Conservation (phyloP, 2,329 filamentous ascomycete genomes). For the Phaeophleospora eucalypticola region DNA sequence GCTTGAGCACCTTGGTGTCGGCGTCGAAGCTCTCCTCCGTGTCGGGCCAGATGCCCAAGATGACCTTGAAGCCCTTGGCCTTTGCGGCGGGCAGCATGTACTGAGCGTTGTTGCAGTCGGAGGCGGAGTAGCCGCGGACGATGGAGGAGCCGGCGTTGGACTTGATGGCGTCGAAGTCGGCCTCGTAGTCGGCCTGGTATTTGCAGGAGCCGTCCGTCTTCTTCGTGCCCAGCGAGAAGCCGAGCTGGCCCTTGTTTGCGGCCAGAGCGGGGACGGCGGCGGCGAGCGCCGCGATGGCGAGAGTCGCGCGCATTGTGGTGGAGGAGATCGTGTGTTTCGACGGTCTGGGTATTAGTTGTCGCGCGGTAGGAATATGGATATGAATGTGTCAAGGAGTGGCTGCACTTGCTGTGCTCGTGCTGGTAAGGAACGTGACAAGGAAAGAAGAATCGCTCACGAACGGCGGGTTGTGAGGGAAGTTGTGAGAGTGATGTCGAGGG, state of each 20-base stretch:
- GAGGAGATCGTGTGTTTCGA: neutral
- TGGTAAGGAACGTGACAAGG: slow-evolving; percentile 1
- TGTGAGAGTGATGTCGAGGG: neutral
- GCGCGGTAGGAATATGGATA: neutral
- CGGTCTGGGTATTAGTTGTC: slow-evolving; percentile 2
- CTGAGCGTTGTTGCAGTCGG: slow-evolving; percentile 61
- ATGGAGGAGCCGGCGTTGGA: slow-evolving; percentile 48
- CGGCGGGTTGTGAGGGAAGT: neutral
- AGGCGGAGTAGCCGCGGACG: slow-evolving; percentile 64
- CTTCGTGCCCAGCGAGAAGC: slow-evolving; percentile 65
- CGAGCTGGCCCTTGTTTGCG: slow-evolving; percentile 48
- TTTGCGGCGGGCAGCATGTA: slow-evolving; percentile 63
- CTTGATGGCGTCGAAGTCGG: slow-evolving; percentile 61
- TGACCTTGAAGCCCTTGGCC: slow-evolving; percentile 60
- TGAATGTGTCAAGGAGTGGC: slow-evolving; percentile 2
- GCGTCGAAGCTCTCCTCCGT: slow-evolving; percentile 57
- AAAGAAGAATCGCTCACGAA: slow-evolving; percentile 1
- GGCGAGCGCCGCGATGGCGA: slow-evolving; percentile 25
- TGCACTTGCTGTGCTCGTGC: slow-evolving; percentile 4
- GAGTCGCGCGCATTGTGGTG: slow-evolving; percentile 24
- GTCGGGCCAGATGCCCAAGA: slow-evolving; percentile 69
- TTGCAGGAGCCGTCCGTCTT: slow-evolving; percentile 61
- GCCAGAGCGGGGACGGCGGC: slow-evolving; percentile 25
- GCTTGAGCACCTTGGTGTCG: slow-evolving; percentile 57
- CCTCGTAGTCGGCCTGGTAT: slow-evolving; percentile 56